Base-by-base conservation (phyloP, 2,329 filamentous ascomycete species). In the Colletotrichum chrysophilum region DNA sequence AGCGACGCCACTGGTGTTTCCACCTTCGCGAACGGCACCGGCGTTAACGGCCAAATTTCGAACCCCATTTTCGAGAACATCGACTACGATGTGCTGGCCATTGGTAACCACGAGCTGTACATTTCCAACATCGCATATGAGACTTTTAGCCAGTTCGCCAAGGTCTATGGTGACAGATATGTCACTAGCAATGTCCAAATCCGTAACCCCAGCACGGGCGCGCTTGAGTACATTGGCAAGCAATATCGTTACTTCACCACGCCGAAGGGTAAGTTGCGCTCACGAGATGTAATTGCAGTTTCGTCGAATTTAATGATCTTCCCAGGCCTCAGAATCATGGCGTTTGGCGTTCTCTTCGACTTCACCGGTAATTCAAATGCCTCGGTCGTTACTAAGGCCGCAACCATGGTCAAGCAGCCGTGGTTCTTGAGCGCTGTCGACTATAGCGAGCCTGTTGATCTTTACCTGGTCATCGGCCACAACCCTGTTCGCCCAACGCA, bases 21-120 rank as follows among this genome's bases (percentile, higher is more conserved):
- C 6, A 43, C 66, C 5, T 74, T 65, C n/a, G 71, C 71, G 18
- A 74, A 74, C 6, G 71, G 66, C 12, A 70, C 71, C 3, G 71
- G 71, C 3, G 88, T 88, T 3, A 91, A 93, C 76, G 92, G 91
- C 58, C 83, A 86, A 55, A 77, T 91, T 26, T 90, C 90, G 2
- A 89, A 87, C 79, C 82, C 83, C n/a, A 79, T 88, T 60, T 87
- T 88, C 48, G 80, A 85, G 74, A 81, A 87, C 76, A 81, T 86
- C 32, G 79, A 83, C 55, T 88, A 88, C 74, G 86, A 88, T 55
- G 77, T 88, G 58, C 75, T 88, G 66, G 82, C 86, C 6, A 87
- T 88, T 38, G 86, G 85, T 4, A 93, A 94, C 80, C 92, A 94
- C 78, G 92, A 94, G 83, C 87, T 94, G 8, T 93, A 93, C 79